phyloP scores from a whole-genome alignment of 768 basidiomycete genomes.

The Naganishia antarctica region DNA sequence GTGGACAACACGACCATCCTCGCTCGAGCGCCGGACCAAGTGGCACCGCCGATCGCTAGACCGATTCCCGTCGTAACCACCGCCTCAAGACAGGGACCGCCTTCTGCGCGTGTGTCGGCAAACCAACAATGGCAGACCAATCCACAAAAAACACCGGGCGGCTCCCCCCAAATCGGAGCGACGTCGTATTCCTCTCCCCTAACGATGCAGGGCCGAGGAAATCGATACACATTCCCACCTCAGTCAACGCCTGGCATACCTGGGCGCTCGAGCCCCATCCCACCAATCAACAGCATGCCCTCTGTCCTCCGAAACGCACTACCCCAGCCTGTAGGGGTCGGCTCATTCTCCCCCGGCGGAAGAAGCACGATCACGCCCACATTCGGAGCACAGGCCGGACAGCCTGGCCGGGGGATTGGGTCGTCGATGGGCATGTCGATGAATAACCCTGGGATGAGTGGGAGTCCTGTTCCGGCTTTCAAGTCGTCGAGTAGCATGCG shows the following conservation, averaged over 20 bases:
- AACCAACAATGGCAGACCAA: background rate
- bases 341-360: constrained; percentile 11
- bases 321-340: background rate
- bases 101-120: background rate
- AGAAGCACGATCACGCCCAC: constrained; percentile 13
- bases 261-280: constrained; percentile 8
- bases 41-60: background rate
- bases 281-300: constrained; percentile 12
- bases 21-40: background rate
- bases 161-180: background rate
- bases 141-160: background rate
- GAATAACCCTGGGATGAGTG: background rate
- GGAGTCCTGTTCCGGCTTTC: constrained; percentile 9
- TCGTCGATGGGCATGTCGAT: constrained; percentile 21
- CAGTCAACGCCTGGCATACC: background rate
- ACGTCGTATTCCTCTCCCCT: background rate
- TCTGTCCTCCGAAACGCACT: constrained; percentile 14
- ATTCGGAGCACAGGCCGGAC: background rate
- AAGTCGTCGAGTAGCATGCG: constrained; percentile 14
- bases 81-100: background rate
- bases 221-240: constrained; percentile 11
- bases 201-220: background rate
- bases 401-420: constrained; percentile 5
- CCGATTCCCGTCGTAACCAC: background rate
- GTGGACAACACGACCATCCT: constrained; percentile 33